Conservation (phyloP, 2,329 filamentous ascomycete genomes). For the Pseudopithomyces maydicus region DNA sequence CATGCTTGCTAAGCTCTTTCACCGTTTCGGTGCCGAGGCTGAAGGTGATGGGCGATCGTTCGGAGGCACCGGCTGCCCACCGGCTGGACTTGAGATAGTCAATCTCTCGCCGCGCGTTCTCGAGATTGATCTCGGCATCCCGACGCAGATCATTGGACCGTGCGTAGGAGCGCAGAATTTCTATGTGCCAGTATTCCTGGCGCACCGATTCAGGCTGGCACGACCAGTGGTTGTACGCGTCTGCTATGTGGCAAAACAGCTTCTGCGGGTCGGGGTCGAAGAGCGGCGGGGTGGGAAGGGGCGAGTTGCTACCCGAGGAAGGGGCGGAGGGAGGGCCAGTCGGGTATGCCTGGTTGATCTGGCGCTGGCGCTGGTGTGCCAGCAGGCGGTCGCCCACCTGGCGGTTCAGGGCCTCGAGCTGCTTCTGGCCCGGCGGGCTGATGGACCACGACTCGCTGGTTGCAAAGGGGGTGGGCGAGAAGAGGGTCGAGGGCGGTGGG, state of each 20-base stretch:
- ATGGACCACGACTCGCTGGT: slow-evolving; percentile 83
- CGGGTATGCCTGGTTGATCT: slow-evolving; percentile 42
- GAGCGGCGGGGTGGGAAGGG: slow-evolving; percentile 44
- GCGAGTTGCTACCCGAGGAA: slow-evolving; percentile 36
- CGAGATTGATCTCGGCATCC: slow-evolving; percentile 45
- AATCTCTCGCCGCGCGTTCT: slow-evolving; percentile 48
- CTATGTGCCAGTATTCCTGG: slow-evolving; percentile 53
- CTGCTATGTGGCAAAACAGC: slow-evolving; percentile 75
- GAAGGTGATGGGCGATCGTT: slow-evolving; percentile 42
- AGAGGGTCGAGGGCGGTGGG: slow-evolving; percentile 78
- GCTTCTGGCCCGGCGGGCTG: slow-evolving; percentile 72
- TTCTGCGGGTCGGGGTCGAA: slow-evolving; percentile 69
- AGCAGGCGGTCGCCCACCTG: slow-evolving; percentile 70
- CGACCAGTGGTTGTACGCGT: slow-evolving; percentile 78
- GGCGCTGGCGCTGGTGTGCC: slow-evolving; percentile 40
- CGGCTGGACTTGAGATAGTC: slow-evolving; percentile 46
- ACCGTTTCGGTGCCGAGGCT: slow-evolving; percentile 44
- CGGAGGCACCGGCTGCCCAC: slow-evolving; percentile 30
- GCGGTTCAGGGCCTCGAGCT: slow-evolving; percentile 72
- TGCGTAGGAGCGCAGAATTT: slow-evolving; percentile 53
- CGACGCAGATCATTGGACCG: slow-evolving; percentile 45
- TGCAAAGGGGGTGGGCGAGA: slow-evolving; percentile 78
- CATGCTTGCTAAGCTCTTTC: slow-evolving; percentile 44
- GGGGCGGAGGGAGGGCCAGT: slow-evolving; percentile 29
- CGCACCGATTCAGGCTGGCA: slow-evolving; percentile 59